These are phyloP conservation scores for Ophiostoma triangulosporum DNA, from an alignment of 2,329 filamentous ascomycete genomes.

Conservation along the genomic window DNA sequence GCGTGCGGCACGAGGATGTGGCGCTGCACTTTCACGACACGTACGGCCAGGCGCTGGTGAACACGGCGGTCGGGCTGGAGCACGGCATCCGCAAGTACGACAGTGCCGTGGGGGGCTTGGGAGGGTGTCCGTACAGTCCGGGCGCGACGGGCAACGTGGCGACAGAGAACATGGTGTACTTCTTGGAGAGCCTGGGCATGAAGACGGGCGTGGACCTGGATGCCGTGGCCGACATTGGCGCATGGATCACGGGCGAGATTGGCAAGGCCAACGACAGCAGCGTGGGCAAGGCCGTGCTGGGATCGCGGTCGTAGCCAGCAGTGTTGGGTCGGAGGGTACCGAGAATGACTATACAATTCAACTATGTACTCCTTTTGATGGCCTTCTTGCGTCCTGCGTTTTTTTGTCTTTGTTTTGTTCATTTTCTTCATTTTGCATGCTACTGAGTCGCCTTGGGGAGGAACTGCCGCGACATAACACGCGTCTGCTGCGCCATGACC, in stretches of 20 bases:
- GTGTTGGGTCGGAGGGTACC: no score
- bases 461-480: conserved; percentile 32
- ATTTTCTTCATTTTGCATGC: not conserved
- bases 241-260: conserved; percentile 56
- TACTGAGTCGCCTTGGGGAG: conserved; percentile 20
- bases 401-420: not conserved
- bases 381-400: no score
- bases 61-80: conserved; percentile 63
- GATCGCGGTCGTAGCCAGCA: conserved; percentile 25
- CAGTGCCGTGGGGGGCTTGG: conserved; percentile 64
- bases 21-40: conserved; percentile 86
- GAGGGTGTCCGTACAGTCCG: conserved; percentile 74
- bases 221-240: conserved; percentile 52
- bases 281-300: conserved; percentile 48
- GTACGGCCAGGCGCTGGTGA: conserved; percentile 74
- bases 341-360: not conserved
- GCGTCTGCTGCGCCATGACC: conserved; percentile 64
- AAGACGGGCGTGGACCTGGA: conserved; percentile 60
- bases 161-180: conserved; percentile 73
- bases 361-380: not conserved
- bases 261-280: conserved; percentile 50
- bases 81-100: conserved; percentile 71
- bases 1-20: conserved; percentile 54
- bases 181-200: conserved; percentile 60
- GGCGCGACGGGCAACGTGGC: conserved; percentile 79